These are phyloP conservation scores for Byssoonygena ceratinophila DNA, from an alignment of 2,329 filamentous ascomycete genomes.

Conservation along the genomic window DNA sequence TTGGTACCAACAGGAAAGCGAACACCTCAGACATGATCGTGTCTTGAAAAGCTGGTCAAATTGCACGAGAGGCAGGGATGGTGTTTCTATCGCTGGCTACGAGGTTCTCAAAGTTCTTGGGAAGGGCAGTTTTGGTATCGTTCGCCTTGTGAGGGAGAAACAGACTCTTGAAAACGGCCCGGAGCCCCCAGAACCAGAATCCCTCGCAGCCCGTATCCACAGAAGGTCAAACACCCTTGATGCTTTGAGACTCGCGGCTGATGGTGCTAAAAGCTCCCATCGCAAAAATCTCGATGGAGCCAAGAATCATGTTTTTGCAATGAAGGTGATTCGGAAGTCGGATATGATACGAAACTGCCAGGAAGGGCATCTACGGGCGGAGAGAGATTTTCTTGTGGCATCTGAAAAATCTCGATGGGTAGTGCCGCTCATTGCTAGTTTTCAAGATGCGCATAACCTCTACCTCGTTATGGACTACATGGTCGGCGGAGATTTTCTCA, in stretches of 20 bases:
- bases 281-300: slow-evolving; percentile 25
- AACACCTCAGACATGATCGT: slow-evolving; percentile 63
- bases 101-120: slow-evolving; percentile 73
- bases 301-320: slow-evolving; percentile 64
- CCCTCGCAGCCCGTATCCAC: slow-evolving; percentile 14
- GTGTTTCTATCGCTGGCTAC: slow-evolving; percentile 54
- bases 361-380: slow-evolving; percentile 82
- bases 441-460: slow-evolving; percentile 72
- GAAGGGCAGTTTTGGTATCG: slow-evolving; percentile 89
- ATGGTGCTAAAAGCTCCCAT: slow-evolving; percentile 21
- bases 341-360: slow-evolving; percentile 85
- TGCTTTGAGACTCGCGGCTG: slow-evolving; percentile 19
- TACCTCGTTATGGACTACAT: slow-evolving; percentile 98
- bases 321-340: slow-evolving; percentile 94
- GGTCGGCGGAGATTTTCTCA: slow-evolving; percentile 90
- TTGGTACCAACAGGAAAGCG: slow-evolving; percentile 58
- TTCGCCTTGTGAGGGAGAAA: slow-evolving; percentile 69
- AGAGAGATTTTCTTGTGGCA: slow-evolving; percentile 81
- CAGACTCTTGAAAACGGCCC: slow-evolving; percentile 5
- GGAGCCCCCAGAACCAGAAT: slow-evolving; percentile 6
- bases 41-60: slow-evolving; percentile 55
- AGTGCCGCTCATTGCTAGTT: slow-evolving; percentile 75
- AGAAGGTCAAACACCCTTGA: slow-evolving; percentile 17
- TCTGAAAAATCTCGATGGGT: slow-evolving; percentile 86
- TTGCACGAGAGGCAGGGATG: slow-evolving; percentile 34